Percentiles rank a stretch among this genome's conserved stretches.
Evolutionary conservation across 164 flowering plant genomes (phyloP).

Genomic region (Vitis vinifera): DNA sequence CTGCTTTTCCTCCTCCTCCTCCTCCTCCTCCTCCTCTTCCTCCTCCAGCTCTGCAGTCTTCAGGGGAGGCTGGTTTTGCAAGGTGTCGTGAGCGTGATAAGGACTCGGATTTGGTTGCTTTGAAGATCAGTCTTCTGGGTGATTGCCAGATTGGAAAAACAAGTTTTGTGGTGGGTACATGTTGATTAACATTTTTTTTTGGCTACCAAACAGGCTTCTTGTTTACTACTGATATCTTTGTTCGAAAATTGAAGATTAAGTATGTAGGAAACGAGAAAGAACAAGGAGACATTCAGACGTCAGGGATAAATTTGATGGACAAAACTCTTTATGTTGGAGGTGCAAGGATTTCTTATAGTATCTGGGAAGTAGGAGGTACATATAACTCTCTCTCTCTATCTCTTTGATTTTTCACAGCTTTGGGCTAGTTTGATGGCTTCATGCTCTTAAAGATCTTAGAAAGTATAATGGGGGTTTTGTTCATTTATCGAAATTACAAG

Average conservation of each 20-base stretch:
- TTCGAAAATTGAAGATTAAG: conserved; percentile 27
- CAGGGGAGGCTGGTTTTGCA: background rate
- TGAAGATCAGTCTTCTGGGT: conserved; percentile 52
- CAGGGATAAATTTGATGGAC: conserved; percentile 27
- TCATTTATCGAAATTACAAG: background rate
- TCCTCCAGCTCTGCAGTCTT: too few species aligned
- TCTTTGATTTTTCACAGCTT: background rate
- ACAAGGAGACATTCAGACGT: background rate
- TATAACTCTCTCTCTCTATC: background rate
- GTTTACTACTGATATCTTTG: background rate
- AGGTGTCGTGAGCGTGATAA: background rate
- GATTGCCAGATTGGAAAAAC: conserved; percentile 46
- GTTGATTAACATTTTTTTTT: background rate
- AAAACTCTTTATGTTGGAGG: conserved; percentile 34
- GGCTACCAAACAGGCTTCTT: background rate
- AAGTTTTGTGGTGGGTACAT: conserved; percentile 36
- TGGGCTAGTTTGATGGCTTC: too few species aligned
- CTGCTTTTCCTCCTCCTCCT: too few species aligned
- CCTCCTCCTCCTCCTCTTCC: too few species aligned
- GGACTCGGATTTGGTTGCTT: conserved; percentile 36
- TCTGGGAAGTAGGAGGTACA: conserved; percentile 48
- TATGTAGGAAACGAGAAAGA: conserved; percentile 37
- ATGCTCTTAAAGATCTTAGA: background rate
- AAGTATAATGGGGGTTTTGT: background rate
- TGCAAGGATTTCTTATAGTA: conserved; percentile 35